Evolutionary conservation across 164 flowering plant genomes (phyloP).

Genomic region (Stephania yunnanensis): DNA sequence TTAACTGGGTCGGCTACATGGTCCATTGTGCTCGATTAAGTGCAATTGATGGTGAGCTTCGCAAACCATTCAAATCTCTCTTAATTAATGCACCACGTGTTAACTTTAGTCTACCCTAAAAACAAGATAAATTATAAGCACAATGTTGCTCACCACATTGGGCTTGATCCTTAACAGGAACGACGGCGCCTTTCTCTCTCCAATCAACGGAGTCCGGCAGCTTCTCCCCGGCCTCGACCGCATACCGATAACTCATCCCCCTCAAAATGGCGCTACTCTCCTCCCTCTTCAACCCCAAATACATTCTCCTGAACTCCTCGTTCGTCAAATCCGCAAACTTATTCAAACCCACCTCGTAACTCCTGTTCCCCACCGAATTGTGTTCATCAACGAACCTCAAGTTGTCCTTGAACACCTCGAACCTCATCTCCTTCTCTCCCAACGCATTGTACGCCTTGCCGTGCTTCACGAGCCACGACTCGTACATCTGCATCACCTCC

Average conservation of each 20-base stretch:
- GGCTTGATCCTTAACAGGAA: slow-evolving; percentile 70
- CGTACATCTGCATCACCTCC: slow-evolving; percentile 44
- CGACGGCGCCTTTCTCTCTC: slow-evolving; percentile 83
- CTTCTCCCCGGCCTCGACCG: slow-evolving; percentile 38
- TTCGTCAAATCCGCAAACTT: slow-evolving; percentile 42
- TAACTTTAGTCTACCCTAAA: too few relatives aligned
- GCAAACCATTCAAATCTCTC: too few relatives aligned
- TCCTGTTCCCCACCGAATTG: slow-evolving; percentile 33
- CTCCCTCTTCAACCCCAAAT: slow-evolving; percentile 32
- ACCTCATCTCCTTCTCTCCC: slow-evolving; percentile 59
- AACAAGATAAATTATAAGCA: too few relatives aligned
- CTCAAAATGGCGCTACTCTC: slow-evolving; percentile 19
- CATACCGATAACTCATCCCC: slow-evolving; percentile 40
- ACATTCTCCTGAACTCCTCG: slow-evolving; percentile 34
- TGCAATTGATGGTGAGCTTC: too few relatives aligned
- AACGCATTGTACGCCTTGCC: slow-evolving; percentile 57
- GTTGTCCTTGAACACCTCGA: slow-evolving; percentile 70
- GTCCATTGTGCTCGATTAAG: too few relatives aligned
- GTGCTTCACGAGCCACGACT: slow-evolving; percentile 56
- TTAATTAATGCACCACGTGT: too few relatives aligned
- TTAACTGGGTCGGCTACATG: too few relatives aligned
- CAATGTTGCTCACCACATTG: slow-evolving; percentile 48
- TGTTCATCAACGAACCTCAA: slow-evolving; percentile 66
- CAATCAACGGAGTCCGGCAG: slow-evolving; percentile 82
- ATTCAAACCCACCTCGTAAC: slow-evolving; percentile 38